Evolutionary conservation across 2,329 filamentous ascomycete species (phyloP), one percentile per base, ranked within the genome.

Genomic region (Didymella lethalis): DNA sequence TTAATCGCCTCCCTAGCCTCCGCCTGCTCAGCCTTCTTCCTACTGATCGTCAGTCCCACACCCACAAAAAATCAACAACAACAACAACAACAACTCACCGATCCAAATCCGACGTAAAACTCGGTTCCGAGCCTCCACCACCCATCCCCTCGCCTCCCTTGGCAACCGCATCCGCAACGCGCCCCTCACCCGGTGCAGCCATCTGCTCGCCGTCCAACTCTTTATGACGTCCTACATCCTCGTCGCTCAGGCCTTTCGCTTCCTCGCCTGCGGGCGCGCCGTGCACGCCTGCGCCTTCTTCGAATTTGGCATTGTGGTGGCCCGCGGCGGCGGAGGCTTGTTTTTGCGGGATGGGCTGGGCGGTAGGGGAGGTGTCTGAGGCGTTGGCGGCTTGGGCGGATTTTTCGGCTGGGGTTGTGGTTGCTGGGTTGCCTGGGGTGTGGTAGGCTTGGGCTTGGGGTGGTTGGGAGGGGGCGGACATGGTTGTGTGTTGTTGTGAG

Each of bases 1-100:
- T 82, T 74, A 32, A 80, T 71, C 20, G 70, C 73, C 51, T 80
- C 77, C 41, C 81, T 67, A 25, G 74, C 67, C 16, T 75, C 76
- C 8, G 77, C 74, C 66, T 83, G 81, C 73, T 83, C 81, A 2
- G 74, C 79, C 71, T 83, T 83, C 73, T 83, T 83, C 71, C 79
- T 79, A 36, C 44, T 36, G 10, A 29, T 20, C 12, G 28, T 70
- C 44, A 68, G 63, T 18, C 53, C 54, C 14, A 38, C 2, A 18
- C 45, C 10, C 11, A 34, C 28, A 29, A 29, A 29, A 29, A 0
- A 8, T 7, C 1, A 32, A 16, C 18, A 11, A 54, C 18, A 1
- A 18, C 18, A 18, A 18, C 18, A 45, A 20, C 28, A 3, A 36
- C 7, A 25, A 44, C 50, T 28, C 43, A 77, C 77, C 75, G 72